These are phyloP conservation scores for Cyberlindnera lachancei DNA, from an alignment of 805 yeast species.

Conservation along the genomic window DNA sequence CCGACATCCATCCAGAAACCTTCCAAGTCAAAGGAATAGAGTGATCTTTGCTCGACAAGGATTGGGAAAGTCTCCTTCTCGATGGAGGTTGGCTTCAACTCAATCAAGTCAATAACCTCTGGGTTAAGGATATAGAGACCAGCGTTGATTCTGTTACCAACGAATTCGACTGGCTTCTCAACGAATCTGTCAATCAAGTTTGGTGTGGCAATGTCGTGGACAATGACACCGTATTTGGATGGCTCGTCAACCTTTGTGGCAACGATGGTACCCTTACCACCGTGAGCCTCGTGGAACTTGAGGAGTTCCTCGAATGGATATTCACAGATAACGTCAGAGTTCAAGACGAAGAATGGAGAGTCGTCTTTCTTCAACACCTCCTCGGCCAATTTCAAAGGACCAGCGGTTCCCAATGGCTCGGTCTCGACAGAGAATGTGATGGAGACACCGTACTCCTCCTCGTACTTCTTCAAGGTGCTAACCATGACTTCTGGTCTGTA, in stretches of 20 bases:
- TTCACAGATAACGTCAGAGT: conserved; percentile 98
- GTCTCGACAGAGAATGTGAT: conserved; percentile 98
- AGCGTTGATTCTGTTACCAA: conserved; percentile 99
- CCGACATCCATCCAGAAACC: conserved; percentile 99
- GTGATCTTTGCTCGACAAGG: conserved; percentile 79
- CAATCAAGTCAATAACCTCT: conserved; percentile 91
- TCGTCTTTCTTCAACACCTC: conserved; percentile 87
- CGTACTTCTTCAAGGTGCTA: conserved; percentile 87
- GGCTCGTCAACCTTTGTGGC: conserved; percentile 99
- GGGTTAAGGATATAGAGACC: conserved; percentile 99
- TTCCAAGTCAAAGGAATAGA: conserved; percentile 94
- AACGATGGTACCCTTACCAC: conserved; percentile 97
- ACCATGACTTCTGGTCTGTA: conserved; percentile 99
- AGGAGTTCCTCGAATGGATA: conserved; percentile 94
- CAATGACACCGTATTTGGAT: conserved; percentile 98
- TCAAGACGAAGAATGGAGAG: conserved; percentile 93
- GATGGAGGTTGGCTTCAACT: conserved; percentile 96
- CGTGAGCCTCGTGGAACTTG: conserved; percentile 89
- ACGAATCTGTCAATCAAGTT: conserved; percentile 97
- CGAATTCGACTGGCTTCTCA: conserved; percentile 98
- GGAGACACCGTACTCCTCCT: conserved; percentile 85
- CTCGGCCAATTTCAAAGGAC: conserved; percentile 97
- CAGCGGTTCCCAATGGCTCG: conserved; percentile 99
- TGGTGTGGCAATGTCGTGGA: conserved; percentile 90
- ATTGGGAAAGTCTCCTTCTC: conserved; percentile 99